phyloP scores from a whole-genome alignment of 2,329 filamentous ascomycete genomes.

The Epichloe baconii region DNA sequence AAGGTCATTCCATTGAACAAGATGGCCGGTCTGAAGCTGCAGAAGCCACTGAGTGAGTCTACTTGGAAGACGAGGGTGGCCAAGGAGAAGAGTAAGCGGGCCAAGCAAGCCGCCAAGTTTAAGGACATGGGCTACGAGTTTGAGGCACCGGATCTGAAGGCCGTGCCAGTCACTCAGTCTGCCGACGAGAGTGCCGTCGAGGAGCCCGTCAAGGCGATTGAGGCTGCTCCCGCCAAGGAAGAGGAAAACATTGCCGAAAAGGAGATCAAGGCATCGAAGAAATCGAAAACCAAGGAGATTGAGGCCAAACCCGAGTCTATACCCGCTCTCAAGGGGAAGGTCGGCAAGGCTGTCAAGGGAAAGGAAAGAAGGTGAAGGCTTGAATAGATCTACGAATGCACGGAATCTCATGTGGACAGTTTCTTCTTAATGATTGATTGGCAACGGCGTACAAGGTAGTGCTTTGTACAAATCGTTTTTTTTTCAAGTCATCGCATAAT shows the following conservation, averaged over 20 bases:
- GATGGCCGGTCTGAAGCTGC: constrained; percentile 64
- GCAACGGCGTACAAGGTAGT: constrained; percentile 7
- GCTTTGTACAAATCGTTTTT: neutral
- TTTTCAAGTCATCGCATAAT: neutral
- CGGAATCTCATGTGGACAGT: neutral
- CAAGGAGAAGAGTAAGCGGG: constrained; percentile 59
- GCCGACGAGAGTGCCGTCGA: constrained; percentile 20
- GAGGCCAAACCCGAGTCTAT: constrained; percentile 8
- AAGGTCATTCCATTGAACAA: constrained; percentile 80
- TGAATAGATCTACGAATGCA: constrained; percentile 1
- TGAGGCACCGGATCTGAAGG: constrained; percentile 58
- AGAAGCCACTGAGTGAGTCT: constrained; percentile 58
- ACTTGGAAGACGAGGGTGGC: constrained; percentile 67
- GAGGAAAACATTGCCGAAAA: constrained; percentile 12
- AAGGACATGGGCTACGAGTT: constrained; percentile 77
- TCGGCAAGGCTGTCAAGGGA: constrained; percentile 14
- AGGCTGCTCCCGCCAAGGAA: constrained; percentile 21
- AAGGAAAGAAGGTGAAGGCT: constrained; percentile 17
- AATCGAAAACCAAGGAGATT: constrained; percentile 11
- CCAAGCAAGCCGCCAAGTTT: constrained; percentile 58
- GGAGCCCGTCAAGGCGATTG: constrained; percentile 20
- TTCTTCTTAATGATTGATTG: neutral
- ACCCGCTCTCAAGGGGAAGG: constrained; percentile 11
- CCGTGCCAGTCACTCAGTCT: constrained; percentile 27
- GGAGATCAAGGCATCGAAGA: constrained; percentile 9